Evolutionary conservation across 2,329 filamentous ascomycete species (phyloP).

Genomic region (Mycogone perniciosa): DNA sequence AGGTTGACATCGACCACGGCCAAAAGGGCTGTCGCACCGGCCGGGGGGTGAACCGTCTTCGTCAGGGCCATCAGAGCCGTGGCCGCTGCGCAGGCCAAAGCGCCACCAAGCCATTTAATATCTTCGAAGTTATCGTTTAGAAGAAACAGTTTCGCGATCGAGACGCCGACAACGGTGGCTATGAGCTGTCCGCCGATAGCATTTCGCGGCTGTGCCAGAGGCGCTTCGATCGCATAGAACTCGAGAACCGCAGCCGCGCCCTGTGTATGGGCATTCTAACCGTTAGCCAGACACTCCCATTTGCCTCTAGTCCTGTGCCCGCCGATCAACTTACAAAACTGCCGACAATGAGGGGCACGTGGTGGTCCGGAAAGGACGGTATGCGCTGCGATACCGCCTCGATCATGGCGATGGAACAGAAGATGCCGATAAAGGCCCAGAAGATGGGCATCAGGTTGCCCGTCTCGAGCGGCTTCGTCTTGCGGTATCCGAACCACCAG

Average conservation of each 20-base stretch:
- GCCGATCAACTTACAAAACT: constrained; percentile 54
- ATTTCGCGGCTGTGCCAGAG: constrained; percentile 67
- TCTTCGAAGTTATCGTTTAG: constrained; percentile 40
- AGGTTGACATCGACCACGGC: constrained; percentile 54
- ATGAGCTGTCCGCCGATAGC: constrained; percentile 61
- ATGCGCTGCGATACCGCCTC: constrained; percentile 50
- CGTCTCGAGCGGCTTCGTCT: constrained; percentile 28
- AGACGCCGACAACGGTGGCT: constrained; percentile 53
- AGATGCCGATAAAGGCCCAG: constrained; percentile 61
- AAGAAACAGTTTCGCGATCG: constrained; percentile 59
- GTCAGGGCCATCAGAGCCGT: constrained; percentile 62
- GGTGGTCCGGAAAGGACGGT: constrained; percentile 44
- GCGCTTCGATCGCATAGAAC: constrained; percentile 65
- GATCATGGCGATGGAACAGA: constrained; percentile 54
- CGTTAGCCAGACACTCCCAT: neutral
- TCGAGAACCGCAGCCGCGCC: constrained; percentile 71
- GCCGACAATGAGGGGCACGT: constrained; percentile 57
- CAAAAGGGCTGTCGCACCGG: constrained; percentile 66
- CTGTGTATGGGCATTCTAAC: constrained; percentile 29
- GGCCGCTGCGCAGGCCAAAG: constrained; percentile 57
- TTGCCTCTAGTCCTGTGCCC: neutral
- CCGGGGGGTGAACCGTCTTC: constrained; percentile 67
- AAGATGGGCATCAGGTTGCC: constrained; percentile 54
- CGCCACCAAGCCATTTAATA: constrained; percentile 58
- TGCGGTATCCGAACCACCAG: constrained; percentile 61